Evolutionary conservation across 345 rosid species (phyloP).

Genomic region (Laguncularia racemosa): DNA sequence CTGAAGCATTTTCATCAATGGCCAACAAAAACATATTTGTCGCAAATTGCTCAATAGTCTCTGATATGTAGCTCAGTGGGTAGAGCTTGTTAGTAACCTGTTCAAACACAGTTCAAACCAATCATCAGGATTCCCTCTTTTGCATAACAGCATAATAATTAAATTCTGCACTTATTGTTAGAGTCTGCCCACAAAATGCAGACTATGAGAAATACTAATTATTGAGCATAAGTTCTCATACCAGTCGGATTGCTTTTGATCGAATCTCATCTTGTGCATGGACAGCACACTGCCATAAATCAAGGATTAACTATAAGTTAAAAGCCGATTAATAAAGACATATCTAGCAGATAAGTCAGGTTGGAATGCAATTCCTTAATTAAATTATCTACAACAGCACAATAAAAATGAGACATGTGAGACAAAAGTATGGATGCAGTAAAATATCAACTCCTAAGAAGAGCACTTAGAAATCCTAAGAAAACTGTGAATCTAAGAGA

Average conservation of each 20-base stretch:
- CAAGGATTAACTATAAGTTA: neutral
- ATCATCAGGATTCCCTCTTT: too few relatives aligned
- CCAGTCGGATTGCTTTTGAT: constrained; percentile 92
- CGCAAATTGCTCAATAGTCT: constrained; percentile 78
- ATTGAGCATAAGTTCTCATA: constrained; percentile 19
- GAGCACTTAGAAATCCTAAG: too few relatives aligned
- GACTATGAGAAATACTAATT: neutral
- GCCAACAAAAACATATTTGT: constrained; percentile 65
- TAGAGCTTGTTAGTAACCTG: constrained; percentile 96
- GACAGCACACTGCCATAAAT: constrained; percentile 71
- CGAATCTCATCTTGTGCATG: constrained; percentile 91
- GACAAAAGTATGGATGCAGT: too few relatives aligned
- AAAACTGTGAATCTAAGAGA: too few relatives aligned
- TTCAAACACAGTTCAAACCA: constrained; percentile 16
- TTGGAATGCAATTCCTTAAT: too few relatives aligned
- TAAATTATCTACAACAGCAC: too few relatives aligned
- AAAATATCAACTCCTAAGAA: too few relatives aligned
- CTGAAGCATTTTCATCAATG: constrained; percentile 40
- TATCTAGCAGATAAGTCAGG: too few relatives aligned
- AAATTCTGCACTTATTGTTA: neutral
- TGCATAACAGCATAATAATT: too few relatives aligned
- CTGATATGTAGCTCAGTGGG: constrained; percentile 65
- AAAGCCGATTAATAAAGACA: too few relatives aligned
- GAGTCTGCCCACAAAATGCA: neutral
- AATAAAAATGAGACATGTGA: too few relatives aligned